phyloP scores from a whole-genome alignment of 495 filamentous ascomycete genomes.

The Neurospora sp. region DNA sequence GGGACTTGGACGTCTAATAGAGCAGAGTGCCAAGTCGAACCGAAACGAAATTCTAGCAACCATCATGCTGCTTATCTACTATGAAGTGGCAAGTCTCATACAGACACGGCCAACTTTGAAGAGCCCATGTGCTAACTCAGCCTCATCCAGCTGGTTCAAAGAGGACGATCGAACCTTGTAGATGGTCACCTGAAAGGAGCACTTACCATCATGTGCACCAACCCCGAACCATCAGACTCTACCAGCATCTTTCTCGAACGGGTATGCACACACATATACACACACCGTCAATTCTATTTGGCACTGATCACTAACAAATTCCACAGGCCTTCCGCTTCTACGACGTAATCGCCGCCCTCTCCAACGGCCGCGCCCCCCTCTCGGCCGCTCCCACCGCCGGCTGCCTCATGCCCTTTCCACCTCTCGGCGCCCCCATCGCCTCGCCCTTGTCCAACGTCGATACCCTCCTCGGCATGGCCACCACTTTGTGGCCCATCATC shows the following conservation, averaged over 20 bases:
- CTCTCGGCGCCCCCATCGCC: conserved; percentile 32
- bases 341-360: conserved; percentile 53
- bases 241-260: conserved; percentile 48
- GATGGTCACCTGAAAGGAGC: conserved; percentile 51
- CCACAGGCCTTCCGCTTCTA: conserved; percentile 52
- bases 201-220: conserved; percentile 45
- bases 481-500: conserved; percentile 53
- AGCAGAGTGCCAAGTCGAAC: conserved; percentile 38
- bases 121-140: neutral
- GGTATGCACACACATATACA: conserved; percentile 23
- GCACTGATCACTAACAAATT: neutral
- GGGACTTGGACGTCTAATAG: conserved; percentile 46
- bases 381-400: conserved; percentile 38
- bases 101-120: neutral
- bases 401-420: conserved; percentile 33
- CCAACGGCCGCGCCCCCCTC: conserved; percentile 48
- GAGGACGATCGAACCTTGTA: conserved; percentile 46
- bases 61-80: conserved; percentile 54
- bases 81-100: conserved; percentile 45
- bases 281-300: neutral
- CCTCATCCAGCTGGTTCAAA: conserved; percentile 57
- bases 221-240: conserved; percentile 35
- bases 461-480: conserved; percentile 51
- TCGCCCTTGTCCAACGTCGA: conserved; percentile 43
- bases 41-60: conserved; percentile 49